Evolutionary conservation across 352 stramenopile species (phyloP).

Genomic region (Globisporangium viniferum): DNA sequence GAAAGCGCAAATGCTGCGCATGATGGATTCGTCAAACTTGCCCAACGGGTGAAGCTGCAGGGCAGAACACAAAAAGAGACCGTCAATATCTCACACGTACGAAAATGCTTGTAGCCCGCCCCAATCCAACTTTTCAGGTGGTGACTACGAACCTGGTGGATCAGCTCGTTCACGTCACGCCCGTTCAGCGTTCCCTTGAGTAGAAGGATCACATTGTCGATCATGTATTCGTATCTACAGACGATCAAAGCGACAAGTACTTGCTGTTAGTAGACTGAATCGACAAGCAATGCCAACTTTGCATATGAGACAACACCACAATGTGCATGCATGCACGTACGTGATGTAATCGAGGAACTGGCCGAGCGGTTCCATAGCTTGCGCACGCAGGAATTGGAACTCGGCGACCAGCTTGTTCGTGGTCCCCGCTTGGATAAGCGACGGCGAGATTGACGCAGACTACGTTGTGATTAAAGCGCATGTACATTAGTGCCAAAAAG

Average conservation of each 20-base stretch:
- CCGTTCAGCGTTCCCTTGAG: conserved; percentile 97
- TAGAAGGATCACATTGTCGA: conserved; percentile 99
- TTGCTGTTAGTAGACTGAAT: background rate
- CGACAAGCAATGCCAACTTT: background rate
- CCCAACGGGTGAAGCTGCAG: conserved; percentile 96
- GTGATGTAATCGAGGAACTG: conserved; percentile 99
- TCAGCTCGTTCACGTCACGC: conserved; percentile 97
- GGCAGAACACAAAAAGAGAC: background rate
- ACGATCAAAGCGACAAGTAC: background rate
- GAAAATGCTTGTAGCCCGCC: background rate
- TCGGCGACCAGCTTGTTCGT: conserved; percentile 92
- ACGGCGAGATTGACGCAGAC: conserved; percentile 63
- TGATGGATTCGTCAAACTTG: conserved; percentile 99
- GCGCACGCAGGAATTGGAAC: conserved; percentile 96
- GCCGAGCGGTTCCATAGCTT: conserved; percentile 94
- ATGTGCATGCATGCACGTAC: conserved; percentile 39
- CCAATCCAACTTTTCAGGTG: background rate
- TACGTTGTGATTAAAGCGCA: conserved; percentile 7
- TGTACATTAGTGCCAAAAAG: conserved; percentile 29
- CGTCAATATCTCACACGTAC: conserved; percentile 1
- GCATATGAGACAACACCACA: background rate
- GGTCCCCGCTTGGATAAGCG: conserved; percentile 81
- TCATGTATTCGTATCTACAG: conserved; percentile 98
- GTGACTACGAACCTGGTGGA: conserved; percentile 71
- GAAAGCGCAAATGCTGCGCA: conserved; percentile 98